phyloP scores from a whole-genome alignment of 2,329 filamentous ascomycete genomes.

The Fusarium odoratissimum region DNA sequence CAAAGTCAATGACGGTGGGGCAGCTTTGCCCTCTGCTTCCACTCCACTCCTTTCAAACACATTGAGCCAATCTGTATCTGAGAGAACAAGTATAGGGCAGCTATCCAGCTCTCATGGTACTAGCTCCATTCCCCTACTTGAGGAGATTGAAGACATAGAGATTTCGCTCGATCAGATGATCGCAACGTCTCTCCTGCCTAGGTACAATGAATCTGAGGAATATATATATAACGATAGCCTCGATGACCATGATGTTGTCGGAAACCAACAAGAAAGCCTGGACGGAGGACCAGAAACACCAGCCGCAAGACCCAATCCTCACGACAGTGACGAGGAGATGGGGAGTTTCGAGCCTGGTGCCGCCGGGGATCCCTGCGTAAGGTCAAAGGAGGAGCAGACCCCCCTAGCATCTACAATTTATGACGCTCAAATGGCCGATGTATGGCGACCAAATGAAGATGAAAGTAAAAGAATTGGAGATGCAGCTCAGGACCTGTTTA shows the following conservation, averaged over 20 bases:
- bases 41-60: background rate
- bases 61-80: background rate
- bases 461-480: background rate
- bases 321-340: conserved; percentile 5
- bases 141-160: background rate
- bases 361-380: background rate
- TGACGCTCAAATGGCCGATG: conserved; percentile 9
- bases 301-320: background rate
- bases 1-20: background rate
- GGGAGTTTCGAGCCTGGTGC: no score
- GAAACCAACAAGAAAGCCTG: background rate
- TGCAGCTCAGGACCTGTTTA: background rate
- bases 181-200: no score
- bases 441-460: background rate
- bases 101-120: background rate
- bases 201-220: background rate
- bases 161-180: background rate
- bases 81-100: background rate
- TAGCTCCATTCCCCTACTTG: background rate
- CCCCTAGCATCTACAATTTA: background rate
- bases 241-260: background rate
- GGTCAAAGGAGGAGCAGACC: background rate
- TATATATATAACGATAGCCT: background rate
- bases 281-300: background rate
- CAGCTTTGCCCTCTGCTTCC: background rate